A percentile compares a stretch with the other conserved stretches of the same genome.
Evolutionary conservation across 176 grass and related monocot species (phyloP).

Genomic region (sorghum (Sorghum bicolor)): DNA sequence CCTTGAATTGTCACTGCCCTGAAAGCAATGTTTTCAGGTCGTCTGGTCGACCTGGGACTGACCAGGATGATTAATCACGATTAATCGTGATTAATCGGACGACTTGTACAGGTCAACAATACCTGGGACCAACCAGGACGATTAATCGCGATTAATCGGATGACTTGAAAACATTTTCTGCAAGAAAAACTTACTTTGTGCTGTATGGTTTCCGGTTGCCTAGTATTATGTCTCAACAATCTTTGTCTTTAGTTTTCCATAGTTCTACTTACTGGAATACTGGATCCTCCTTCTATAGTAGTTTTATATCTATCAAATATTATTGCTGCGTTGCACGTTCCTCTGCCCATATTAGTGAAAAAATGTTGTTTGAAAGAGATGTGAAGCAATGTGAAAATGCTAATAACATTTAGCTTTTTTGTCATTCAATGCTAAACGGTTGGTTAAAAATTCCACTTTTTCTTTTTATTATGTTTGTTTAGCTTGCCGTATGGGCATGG

Average conservation of each 20-base stretch:
- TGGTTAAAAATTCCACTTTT: neutral
- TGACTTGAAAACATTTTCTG: too few species aligned
- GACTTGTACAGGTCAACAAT: too few species aligned
- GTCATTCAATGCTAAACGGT: neutral
- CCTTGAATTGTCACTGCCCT: neutral
- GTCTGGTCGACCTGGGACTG: too few species aligned
- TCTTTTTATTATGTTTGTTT: neutral
- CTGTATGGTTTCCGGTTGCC: neutral
- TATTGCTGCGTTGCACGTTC: neutral
- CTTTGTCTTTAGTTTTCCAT: neutral
- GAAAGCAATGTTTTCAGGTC: too few species aligned
- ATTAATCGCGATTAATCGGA: too few species aligned
- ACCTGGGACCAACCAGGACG: too few species aligned
- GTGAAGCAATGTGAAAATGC: neutral
- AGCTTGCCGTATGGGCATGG: neutral
- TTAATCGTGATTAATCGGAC: too few species aligned
- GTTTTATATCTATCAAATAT: neutral
- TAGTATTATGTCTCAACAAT: neutral
- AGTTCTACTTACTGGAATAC: neutral
- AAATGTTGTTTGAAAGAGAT: neutral
- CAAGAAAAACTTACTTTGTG: constrained; percentile 1
- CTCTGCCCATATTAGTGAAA: neutral
- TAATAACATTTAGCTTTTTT: neutral
- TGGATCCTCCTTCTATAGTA: neutral
- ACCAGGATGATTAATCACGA: too few species aligned